Base-by-base conservation (phyloP, 305 asterid genomes). In the Fraxinus greggii region DNA sequence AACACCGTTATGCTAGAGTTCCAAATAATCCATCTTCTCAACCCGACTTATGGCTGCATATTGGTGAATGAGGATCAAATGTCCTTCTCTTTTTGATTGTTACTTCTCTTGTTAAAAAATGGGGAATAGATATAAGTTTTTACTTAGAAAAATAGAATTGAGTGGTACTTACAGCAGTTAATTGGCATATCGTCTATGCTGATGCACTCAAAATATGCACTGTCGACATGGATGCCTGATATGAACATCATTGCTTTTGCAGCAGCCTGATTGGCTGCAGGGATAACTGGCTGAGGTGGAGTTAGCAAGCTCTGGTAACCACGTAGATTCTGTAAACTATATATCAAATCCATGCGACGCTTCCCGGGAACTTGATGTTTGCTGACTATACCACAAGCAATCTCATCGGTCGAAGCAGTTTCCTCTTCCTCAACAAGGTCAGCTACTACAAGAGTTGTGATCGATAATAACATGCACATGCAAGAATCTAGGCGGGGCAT, bases 361-460 rank as follows among this genome's bases (percentile, higher is more conserved):
- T 86, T 90, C 77, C 87, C 89, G 13, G 88, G 83, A 80, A 79
- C 89, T 26, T 70, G 86, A 51, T 85, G 79, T 81, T 83, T 83
- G 83, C 83, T 86, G 67, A 81, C 90, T 21, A 78, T 74, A 80
- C 82, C 83, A 17, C 84, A 78, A 59, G 81, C 88, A 67, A 81
- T 79, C 84, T 87, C 90, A 81, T 88, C 87, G 74, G 38, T 51
- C 65, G 85, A 36, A 79, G 83, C 79, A 73, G 85, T 86, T 90
- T 93, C 97, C 84, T 94, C 97, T 88, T 94, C 99, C 89, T 93
- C 99, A 72, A 96, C 81, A 84, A 96, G 97, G 91, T 96, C 98
- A 72, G 94, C 91, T 74, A 92, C 90, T 79, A 96, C 98, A 6
- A 96, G 99, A 26, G 98, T 87, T 79, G 96, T 92, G 86, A 96